Base-by-base conservation (phyloP, 148 eudicot genomes). In the Agrostemma githago region DNA sequence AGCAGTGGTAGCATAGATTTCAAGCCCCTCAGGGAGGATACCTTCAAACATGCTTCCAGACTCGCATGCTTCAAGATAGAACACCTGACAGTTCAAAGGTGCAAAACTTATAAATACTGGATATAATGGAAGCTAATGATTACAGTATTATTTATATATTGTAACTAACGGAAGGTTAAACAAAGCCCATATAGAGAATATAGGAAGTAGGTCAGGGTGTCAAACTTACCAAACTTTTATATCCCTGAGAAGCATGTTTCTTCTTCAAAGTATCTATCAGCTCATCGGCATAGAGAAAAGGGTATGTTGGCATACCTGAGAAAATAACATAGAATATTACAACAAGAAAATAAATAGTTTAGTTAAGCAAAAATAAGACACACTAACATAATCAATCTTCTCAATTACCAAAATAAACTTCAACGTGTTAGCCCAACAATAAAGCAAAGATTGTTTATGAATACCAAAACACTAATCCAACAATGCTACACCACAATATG, bases 21-120 rank as follows among this genome's bases (percentile, higher is more conserved):
- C 87, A 63, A 94, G 76, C 72, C 91, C 93, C 77, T 87, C 81
- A 4, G 98, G 97, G 77, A 92, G 89, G 64, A 94, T 84, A 71
- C 98, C 98, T 68, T 94, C 96, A 73, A 92, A 92, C 8, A 94
- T 90, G 81, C 98, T 94, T 69, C 97, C 98, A 68, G 97, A 84
- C 67, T 94, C 98, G 75, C 98, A 94, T 65, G 98, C 98, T 85
- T 94, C 98, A 12, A 94, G 82, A 82, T 95, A 92, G 77, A 95
- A 81, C 46, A 95, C 98, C 98, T 94, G 74, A 60, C 69, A 73
- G 65, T 76, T 64, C 16, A 19, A 39, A 26, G 53, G 66, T 39
- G 56, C 38, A 77, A 74, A 41, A 69, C 62, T 46, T 5, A 76
- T 34, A 34, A 57, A 44, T 34, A 43, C 16, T 43, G 72, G 42